Percentiles rank a stretch among this genome's conserved stretches.
Conservation (phyloP, 1,284 basidiomycete species). For the Dichomitus squalens region DNA sequence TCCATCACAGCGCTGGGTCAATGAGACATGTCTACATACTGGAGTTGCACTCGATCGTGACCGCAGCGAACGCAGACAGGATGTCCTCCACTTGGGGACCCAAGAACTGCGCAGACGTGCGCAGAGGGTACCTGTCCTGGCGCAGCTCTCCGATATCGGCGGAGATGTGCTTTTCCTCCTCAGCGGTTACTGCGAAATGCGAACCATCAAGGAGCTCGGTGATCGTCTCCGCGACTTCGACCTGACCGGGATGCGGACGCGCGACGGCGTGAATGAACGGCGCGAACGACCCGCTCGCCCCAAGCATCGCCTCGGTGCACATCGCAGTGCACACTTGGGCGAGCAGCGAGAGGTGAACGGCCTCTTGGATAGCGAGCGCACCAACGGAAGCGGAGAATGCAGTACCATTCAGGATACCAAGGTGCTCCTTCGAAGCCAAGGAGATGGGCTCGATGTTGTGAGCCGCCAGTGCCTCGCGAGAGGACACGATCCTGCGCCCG, state of each 20-base stretch:
- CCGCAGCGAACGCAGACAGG: slow-evolving; percentile 59
- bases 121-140: slow-evolving; percentile 81
- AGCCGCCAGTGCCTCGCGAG: slow-evolving; percentile 65
- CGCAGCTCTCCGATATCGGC: slow-evolving; percentile 71
- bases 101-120: slow-evolving; percentile 82
- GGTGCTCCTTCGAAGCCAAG: slow-evolving; percentile 81
- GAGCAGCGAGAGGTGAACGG: slow-evolving; percentile 71
- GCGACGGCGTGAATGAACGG: slow-evolving; percentile 80
- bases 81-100: slow-evolving; percentile 88
- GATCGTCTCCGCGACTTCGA: slow-evolving; percentile 71
- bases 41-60: slow-evolving; percentile 83
- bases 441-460: slow-evolving; percentile 69
- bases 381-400: slow-evolving; percentile 74
- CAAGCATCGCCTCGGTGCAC: slow-evolving; percentile 80
- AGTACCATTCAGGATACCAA: slow-evolving; percentile 83
- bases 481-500: slow-evolving; percentile 58
- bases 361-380: slow-evolving; percentile 69
- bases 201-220: slow-evolving; percentile 74
- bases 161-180: slow-evolving; percentile 63
- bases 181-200: slow-evolving; percentile 64
- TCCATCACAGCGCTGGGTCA: background rate
- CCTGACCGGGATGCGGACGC: slow-evolving; percentile 87
- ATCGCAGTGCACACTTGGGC: slow-evolving; percentile 82
- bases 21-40: slow-evolving; percentile 52
- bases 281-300: slow-evolving; percentile 73